Conservation (phyloP, 805 yeast species). For the Blastobotrys chiropterorum region DNA sequence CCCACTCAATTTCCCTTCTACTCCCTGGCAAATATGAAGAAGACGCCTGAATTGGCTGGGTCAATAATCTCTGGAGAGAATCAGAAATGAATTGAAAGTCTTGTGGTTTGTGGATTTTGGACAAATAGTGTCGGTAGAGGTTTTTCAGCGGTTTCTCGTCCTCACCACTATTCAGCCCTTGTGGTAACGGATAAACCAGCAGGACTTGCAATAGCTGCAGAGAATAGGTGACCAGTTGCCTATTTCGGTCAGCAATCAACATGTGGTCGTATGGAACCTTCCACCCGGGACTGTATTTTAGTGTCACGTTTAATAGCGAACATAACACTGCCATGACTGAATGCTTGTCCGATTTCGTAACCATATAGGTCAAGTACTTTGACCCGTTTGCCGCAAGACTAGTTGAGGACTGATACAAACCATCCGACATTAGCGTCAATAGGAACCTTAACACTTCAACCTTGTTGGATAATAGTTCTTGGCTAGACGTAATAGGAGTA, state of each 20-base stretch:
- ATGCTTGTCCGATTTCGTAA: conserved; percentile 44
- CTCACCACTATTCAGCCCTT: conserved; percentile 1
- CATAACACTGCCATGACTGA: conserved; percentile 47
- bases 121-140: conserved; percentile 28
- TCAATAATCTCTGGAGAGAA: conserved; percentile 27
- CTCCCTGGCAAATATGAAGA: conserved; percentile 27
- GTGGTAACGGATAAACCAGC: conserved; percentile 59
- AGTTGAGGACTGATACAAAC: conserved; percentile 46
- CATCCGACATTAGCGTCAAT: conserved; percentile 53
- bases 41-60: conserved; percentile 35
- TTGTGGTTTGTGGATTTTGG: conserved; percentile 29
- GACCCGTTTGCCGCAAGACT: conserved; percentile 48
- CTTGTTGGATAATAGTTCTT: conserved; percentile 54
- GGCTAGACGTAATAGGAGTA: conserved; percentile 29
- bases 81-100: conserved; percentile 33
- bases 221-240: conserved; percentile 45
- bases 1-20: conserved; percentile 34
- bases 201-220: conserved; percentile 57
- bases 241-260: conserved; percentile 20
- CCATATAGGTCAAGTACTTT: conserved; percentile 52
- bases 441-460: conserved; percentile 60
- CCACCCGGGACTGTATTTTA: conserved; percentile 32
- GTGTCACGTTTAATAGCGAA: conserved; percentile 60
- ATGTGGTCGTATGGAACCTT: conserved; percentile 30
- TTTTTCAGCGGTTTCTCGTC: conserved; percentile 15